Percentiles rank a stretch among this genome's conserved stretches.
These are phyloP conservation scores for Hypoxylon rickii DNA, from an alignment of 495 filamentous ascomycete genomes.

Conservation along the genomic window DNA sequence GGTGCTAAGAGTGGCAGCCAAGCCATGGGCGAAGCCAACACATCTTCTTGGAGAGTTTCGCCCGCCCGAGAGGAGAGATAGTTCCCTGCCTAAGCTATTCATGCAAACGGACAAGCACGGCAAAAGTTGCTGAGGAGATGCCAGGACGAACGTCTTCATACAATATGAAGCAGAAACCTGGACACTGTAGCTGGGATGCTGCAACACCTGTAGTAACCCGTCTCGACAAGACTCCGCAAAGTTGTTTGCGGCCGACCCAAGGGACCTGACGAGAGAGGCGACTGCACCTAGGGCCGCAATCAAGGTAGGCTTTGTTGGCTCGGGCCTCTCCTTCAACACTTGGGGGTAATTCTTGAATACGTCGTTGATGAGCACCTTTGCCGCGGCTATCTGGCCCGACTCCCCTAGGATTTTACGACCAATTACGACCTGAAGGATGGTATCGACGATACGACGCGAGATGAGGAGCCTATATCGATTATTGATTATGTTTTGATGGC, in stretches of 20 bases:
- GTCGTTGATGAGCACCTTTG: slow-evolving; percentile 81
- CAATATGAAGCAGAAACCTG: slow-evolving; percentile 87
- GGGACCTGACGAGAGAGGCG: slow-evolving; percentile 72
- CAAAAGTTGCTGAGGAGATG: slow-evolving; percentile 88
- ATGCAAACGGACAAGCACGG: slow-evolving; percentile 93
- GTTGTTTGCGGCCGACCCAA: slow-evolving; percentile 78
- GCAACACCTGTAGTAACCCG: slow-evolving; percentile 84
- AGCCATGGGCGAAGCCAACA: slow-evolving; percentile 89
- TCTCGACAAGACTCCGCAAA: slow-evolving; percentile 84
- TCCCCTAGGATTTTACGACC: slow-evolving; percentile 84
- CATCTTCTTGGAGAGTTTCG: slow-evolving; percentile 83
- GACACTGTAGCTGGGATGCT: slow-evolving; percentile 95
- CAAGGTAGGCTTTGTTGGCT: slow-evolving; percentile 86
- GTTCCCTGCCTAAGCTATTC: slow-evolving; percentile 90
- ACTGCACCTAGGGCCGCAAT: slow-evolving; percentile 79
- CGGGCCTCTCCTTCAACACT: slow-evolving; percentile 85
- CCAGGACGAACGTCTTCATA: slow-evolving; percentile 82
- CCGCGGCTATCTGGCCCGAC: slow-evolving; percentile 80
- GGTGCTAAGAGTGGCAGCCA: slow-evolving; percentile 89
- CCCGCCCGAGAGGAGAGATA: slow-evolving; percentile 73
- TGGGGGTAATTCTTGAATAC: slow-evolving; percentile 95
- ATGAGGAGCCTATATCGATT: slow-evolving; percentile 89
- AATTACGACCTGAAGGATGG: slow-evolving; percentile 82
- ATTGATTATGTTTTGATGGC: slow-evolving; percentile 72
- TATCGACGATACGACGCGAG: slow-evolving; percentile 81